Base-by-base conservation (phyloP, 192 early-diverging fungal genomes). In the Diversispora epigaea region DNA sequence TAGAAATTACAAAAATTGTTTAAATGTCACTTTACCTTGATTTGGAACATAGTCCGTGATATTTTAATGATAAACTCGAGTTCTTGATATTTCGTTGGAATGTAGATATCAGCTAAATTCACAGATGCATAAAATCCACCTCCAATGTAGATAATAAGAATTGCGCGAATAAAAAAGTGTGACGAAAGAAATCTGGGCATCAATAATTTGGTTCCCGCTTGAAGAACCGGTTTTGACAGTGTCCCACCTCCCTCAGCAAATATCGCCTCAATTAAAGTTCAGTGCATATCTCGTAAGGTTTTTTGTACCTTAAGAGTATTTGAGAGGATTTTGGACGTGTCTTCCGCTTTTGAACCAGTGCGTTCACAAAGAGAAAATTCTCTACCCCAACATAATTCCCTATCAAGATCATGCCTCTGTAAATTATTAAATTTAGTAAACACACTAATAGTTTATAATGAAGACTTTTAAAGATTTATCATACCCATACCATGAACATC, bases 401-500 rank as follows among this genome's bases (percentile, higher is more conserved):
- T 68, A 22, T 9, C 54, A 10, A 76, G 32, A 58, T 76, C 75
- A 67, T 76, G 50, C 39, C 22, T 63, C 73, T 75, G 73, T 41
- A 25, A 66, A 66, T 46, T 0, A 61, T 66, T 66, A n/a, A 46
- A 44, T 14, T 65, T 65, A 65, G 41, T 44, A 66, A 66, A 66
- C 15, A 66, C 4, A 66, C 4, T 45, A 44, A 44, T 66, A 46
- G 21, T 73, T 73, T n/a, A 76, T 57, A 65, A 45, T 61, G 60
- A 67, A 67, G n/a, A 21, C 50, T 52, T 66, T 55, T 43, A 43
- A 63, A 50, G 49, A 66, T 58, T 8, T 46, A 68, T 15, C 50
- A 76, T 76, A 76, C 65, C n/a, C 64, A 76, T 76, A 76, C 65
- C 49, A 52, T 76, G 50, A 68, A 76, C 54, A 76, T 57, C 64